Percentiles rank a stretch among this genome's conserved stretches.
phyloP scores from a whole-genome alignment of 1,284 basidiomycete genomes.

The Gomphus bonarii region DNA sequence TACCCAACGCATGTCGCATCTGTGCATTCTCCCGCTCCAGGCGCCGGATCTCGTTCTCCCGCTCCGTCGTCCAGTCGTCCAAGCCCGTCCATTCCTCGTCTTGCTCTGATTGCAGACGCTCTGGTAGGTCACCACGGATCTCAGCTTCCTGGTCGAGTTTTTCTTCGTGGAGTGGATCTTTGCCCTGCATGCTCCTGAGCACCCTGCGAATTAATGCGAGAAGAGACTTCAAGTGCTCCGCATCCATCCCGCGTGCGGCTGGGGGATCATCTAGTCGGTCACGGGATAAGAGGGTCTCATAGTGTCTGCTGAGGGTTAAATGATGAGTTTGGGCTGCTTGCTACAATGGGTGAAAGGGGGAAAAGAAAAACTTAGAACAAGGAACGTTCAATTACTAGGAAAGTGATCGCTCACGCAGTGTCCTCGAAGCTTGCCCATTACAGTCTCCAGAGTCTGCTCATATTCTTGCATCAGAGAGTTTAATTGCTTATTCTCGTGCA shows the following conservation, averaged over 20 bases:
- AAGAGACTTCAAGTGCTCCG: conserved; percentile 54
- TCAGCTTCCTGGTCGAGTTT: neutral
- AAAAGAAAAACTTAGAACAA: conserved; percentile 4
- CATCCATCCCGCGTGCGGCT: conserved; percentile 22
- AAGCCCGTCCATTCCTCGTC: conserved; percentile 22
- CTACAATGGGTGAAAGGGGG: conserved; percentile 26
- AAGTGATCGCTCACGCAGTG: conserved; percentile 62
- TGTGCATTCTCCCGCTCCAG: conserved; percentile 75
- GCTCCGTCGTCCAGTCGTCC: conserved; percentile 74
- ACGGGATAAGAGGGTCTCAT: conserved; percentile 63
- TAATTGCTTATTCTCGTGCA: conserved; percentile 93
- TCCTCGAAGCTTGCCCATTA: conserved; percentile 93
- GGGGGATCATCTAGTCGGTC: neutral
- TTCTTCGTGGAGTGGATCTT: conserved; percentile 2
- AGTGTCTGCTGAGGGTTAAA: conserved; percentile 81
- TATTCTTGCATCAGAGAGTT: conserved; percentile 86
- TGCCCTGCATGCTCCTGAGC: neutral
- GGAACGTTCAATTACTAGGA: neutral
- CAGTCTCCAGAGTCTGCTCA: conserved; percentile 88
- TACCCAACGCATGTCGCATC: conserved; percentile 62
- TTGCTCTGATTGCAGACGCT: conserved; percentile 15
- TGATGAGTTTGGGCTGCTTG: conserved; percentile 90
- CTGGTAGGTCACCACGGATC: neutral
- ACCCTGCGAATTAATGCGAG: conserved; percentile 63
- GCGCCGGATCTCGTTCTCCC: conserved; percentile 74